phyloP scores from a whole-genome alignment of 495 filamentous ascomycete genomes.

The Massariosphaeria phaeospora region DNA sequence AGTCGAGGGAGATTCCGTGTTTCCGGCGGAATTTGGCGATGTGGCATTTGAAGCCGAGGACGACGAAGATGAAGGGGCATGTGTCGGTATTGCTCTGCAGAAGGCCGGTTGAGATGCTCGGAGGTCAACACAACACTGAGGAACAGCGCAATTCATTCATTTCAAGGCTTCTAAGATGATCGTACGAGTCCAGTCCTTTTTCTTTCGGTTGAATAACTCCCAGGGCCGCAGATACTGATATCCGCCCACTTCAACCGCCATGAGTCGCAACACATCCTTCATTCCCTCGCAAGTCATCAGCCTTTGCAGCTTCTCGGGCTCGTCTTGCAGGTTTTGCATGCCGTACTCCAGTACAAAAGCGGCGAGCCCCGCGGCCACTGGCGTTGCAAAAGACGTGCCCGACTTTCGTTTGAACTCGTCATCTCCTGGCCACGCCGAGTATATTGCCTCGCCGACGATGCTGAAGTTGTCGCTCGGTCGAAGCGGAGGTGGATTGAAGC shows the following conservation, averaged over 20 bases:
- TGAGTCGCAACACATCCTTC: neutral
- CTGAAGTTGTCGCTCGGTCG: neutral
- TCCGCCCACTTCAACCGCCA: neutral
- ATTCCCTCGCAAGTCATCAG: neutral
- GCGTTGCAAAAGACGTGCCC: slow-evolving; percentile 6
- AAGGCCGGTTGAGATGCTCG: neutral
- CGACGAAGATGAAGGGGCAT: neutral
- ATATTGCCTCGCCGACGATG: neutral
- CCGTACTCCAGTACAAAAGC: slow-evolving; percentile 6
- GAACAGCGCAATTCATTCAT: neutral
- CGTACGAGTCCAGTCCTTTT: neutral
- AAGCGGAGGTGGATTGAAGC: neutral
- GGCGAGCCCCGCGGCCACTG: neutral
- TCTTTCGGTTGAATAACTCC: neutral
- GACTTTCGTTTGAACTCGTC: neutral
- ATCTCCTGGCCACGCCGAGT: neutral
- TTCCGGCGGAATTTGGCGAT: neutral
- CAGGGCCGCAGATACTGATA: neutral
- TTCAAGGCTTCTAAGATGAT: neutral
- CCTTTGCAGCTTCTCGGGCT: no score
- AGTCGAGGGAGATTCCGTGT: neutral
- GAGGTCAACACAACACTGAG: neutral
- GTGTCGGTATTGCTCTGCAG: neutral
- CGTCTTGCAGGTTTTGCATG: neutral
- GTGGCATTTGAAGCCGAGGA: neutral